A percentile compares a stretch with the other conserved stretches of the same genome.
These are phyloP conservation scores for Eragrostis curvula DNA, from an alignment of 176 grass and related monocot species.

Conservation along the genomic window DNA sequence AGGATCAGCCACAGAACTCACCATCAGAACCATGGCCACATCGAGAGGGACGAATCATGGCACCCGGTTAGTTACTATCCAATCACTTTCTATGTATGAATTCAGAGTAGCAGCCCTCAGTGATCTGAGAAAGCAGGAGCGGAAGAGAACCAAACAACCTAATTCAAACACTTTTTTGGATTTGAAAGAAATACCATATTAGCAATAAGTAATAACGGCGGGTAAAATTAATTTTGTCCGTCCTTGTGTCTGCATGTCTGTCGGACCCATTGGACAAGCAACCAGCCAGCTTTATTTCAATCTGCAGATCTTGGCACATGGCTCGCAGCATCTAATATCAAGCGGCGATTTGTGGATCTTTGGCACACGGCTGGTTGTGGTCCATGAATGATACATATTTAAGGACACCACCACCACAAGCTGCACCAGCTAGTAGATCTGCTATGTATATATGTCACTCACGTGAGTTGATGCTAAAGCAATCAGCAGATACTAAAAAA, in stretches of 20 bases:
- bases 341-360: background rate
- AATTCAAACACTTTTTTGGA: too few species aligned
- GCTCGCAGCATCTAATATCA: background rate
- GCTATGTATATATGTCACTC: background rate
- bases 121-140: too few species aligned
- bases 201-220: background rate
- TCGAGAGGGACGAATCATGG: conserved; percentile 92
- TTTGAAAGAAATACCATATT: background rate
- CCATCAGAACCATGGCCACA: conserved; percentile 89
- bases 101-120: too few species aligned
- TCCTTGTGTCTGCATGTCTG: background rate
- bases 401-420: background rate
- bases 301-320: conserved; percentile 37
- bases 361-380: background rate
- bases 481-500: background rate
- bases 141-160: too few species aligned
- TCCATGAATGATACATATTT: background rate
- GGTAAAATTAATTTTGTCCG: background rate
- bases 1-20: conserved; percentile 97
- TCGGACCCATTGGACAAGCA: background rate
- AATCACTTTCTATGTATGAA: too few species aligned
- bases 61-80: conserved; percentile 60
- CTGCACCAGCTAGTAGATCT: background rate
- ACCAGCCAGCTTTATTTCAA: background rate
- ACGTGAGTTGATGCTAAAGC: conserved; percentile 12